These are phyloP conservation scores for Trypanosoma grayi DNA, from an alignment of 208 protist genomes.

Conservation along the genomic window DNA sequence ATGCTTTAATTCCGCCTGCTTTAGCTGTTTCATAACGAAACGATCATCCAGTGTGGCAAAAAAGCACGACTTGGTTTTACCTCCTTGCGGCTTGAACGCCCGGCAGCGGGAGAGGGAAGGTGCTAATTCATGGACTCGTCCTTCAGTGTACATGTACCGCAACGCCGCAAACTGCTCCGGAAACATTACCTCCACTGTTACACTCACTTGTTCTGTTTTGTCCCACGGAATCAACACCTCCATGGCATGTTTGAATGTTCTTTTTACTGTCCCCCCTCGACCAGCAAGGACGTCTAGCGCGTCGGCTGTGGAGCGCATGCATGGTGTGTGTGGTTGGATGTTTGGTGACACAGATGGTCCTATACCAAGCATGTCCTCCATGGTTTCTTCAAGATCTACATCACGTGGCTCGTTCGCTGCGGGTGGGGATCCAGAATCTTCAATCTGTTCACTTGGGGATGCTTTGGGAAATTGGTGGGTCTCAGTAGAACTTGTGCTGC, in stretches of 20 bases:
- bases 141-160: constrained; percentile 46
- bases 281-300: constrained; percentile 18
- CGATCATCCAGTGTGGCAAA: constrained; percentile 61
- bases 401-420: background rate
- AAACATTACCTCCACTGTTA: constrained; percentile 67
- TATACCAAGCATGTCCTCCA: constrained; percentile 17
- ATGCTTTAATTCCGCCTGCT: constrained; percentile 65
- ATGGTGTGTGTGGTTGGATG: background rate
- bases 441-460: background rate
- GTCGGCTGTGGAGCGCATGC: constrained; percentile 14
- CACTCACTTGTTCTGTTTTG: constrained; percentile 9
- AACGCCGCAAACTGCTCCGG: constrained; percentile 52
- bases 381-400: constrained; percentile 6
- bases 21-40: constrained; percentile 75
- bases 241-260: constrained; percentile 23
- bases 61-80: constrained; percentile 70
- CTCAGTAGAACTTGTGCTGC: background rate
- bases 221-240: constrained; percentile 16
- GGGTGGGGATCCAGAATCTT: background rate
- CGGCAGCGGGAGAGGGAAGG: constrained; percentile 52
- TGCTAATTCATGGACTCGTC: constrained; percentile 31
- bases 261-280: background rate
- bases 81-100: constrained; percentile 51
- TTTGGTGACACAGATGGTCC: background rate
- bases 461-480: background rate